Base-by-base conservation (phyloP, 345 rosid species). In the Durio zibethinus region DNA sequence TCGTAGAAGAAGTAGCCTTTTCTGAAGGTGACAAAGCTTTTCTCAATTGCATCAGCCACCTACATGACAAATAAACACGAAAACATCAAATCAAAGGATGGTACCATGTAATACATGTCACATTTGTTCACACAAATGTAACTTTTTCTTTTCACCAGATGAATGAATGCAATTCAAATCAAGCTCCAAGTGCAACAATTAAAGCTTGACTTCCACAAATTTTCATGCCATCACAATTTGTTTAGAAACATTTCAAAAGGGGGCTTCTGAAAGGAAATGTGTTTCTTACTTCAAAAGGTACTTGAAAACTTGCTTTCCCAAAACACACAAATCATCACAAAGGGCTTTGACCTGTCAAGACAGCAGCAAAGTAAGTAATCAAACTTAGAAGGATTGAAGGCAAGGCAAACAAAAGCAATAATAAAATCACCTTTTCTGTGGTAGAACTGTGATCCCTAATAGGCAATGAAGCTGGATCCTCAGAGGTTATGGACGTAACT, bases 261-360 rank as follows among this genome's bases (percentile, higher is more conserved):
- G 21, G 38, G 20, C n/a, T 48, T 21, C 16, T 23, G 20, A 33
- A 65, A 42, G 31, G 16, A 40, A 14, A 2, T 10, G 8, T 36
- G 21, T 68, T 68, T 56, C 98, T 86, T 90, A 96, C 99, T 93
- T 96, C 80, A 93, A 50, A 63, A 93, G 85, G 82, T 90, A 77
- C 88, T 96, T 96, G 88, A 96, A 96, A 82, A 93, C 98, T 83
- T 92, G 93, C 90, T 92, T 93, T 72, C 97, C 97, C 82, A 93
- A 79, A 73, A 96, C 98, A 77, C 89, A 84, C 80, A 96, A 87
- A 88, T 95, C 99, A 59, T 91, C 97, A 76, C 99, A 95, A 38
- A 93, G 91, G 74, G 83, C 77, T 86, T 92, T 93, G 61, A 93
- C 86, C 99, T 95, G 81, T 50, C 27, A 63, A 81, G 29, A 50